A percentile compares a stretch with the other conserved stretches of the same genome.
Conservation (phyloP, 1,139 yeast genomes). For the Suhomyces guaymorum region DNA sequence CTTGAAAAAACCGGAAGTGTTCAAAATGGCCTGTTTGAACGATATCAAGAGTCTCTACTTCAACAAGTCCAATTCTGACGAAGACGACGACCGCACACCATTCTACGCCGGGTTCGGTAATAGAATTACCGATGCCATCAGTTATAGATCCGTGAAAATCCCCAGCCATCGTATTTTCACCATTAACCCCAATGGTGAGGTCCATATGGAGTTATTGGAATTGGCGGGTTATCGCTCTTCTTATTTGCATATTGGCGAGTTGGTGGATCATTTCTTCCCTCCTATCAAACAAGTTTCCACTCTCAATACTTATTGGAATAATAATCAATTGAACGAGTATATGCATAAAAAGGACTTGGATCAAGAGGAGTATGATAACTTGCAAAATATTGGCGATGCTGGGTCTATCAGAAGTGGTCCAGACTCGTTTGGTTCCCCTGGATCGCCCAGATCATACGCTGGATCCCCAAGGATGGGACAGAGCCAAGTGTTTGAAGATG, state of each 20-base stretch:
- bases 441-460: constrained; percentile 17
- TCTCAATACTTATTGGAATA: constrained; percentile 40
- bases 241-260: constrained; percentile 85
- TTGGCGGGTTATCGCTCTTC: constrained; percentile 90
- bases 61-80: constrained; percentile 26
- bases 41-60: constrained; percentile 76
- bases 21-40: constrained; percentile 93
- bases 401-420: constrained; percentile 3
- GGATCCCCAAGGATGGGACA: constrained; percentile 24
- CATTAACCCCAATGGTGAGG: constrained; percentile 95
- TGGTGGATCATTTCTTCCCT: constrained; percentile 97
- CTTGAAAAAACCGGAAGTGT: constrained; percentile 92
- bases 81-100: constrained; percentile 57
- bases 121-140: constrained; percentile 93
- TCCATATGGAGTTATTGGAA: constrained; percentile 93
- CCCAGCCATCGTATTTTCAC: constrained; percentile 96
- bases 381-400: background rate
- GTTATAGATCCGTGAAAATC: constrained; percentile 90
- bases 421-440: constrained; percentile 13
- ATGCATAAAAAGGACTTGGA: constrained; percentile 21
- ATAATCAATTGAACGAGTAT: constrained; percentile 39
- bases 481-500: constrained; percentile 23
- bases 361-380: constrained; percentile 7
- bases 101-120: constrained; percentile 98
- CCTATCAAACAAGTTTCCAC: constrained; percentile 57